Evolutionary conservation across 306 rosid species (phyloP).

Genomic region (Acacia crassicarpa): DNA sequence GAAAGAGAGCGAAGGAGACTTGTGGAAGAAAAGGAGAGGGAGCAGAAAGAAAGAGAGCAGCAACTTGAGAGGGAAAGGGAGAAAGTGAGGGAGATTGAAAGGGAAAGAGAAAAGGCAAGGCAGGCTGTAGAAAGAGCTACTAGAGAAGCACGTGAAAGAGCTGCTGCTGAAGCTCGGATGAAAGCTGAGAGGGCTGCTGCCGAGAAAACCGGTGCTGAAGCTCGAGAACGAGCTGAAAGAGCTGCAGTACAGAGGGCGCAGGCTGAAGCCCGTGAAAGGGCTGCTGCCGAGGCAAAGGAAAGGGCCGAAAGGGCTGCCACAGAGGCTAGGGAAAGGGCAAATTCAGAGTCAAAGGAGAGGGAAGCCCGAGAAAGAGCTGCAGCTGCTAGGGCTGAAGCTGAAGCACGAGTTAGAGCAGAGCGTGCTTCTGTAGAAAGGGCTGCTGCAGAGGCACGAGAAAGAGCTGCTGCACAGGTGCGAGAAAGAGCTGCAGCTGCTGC

Average conservation of each 20-base stretch:
- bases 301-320: constrained; percentile 69
- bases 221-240: constrained; percentile 95
- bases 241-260: constrained; percentile 98
- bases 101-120: constrained; percentile 68
- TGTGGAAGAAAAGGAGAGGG: constrained; percentile 54
- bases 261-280: constrained; percentile 96
- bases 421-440: constrained; percentile 82
- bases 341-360: constrained; percentile 53
- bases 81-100: constrained; percentile 60
- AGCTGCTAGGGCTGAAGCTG: constrained; percentile 60
- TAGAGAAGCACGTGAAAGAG: constrained; percentile 98
- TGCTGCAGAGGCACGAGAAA: constrained; percentile 79
- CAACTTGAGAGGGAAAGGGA: constrained; percentile 63
- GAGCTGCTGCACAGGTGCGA: constrained; percentile 78
- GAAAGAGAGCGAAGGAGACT: constrained; percentile 68
- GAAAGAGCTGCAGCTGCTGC: constrained; percentile 83
- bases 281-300: constrained; percentile 76
- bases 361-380: constrained; percentile 49
- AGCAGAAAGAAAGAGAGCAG: constrained; percentile 83
- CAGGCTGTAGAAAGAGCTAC: constrained; percentile 99
- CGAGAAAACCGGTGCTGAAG: constrained; percentile 78
- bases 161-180: constrained; percentile 73
- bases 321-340: constrained; percentile 73
- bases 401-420: constrained; percentile 77
- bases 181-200: constrained; percentile 94